Evolutionary conservation across 108 stramenopile genomes (phyloP).

Genomic region (Bacterosira constricta): DNA sequence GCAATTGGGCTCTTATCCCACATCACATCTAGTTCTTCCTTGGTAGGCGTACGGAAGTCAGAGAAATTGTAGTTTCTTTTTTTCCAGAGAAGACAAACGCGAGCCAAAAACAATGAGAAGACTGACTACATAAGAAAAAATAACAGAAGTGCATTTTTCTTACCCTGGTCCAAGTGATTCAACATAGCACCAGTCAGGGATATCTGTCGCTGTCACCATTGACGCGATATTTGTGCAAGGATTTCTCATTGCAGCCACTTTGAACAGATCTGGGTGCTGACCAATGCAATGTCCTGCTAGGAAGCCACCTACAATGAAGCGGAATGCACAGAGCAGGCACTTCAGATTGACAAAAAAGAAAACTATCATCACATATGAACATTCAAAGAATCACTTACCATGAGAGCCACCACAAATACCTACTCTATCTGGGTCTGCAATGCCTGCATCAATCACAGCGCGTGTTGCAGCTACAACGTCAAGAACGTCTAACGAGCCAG

Average conservation of each 20-base stretch:
- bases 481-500: constrained; percentile 73
- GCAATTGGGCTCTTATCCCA: constrained; percentile 74
- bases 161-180: constrained; percentile 68
- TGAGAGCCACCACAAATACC: constrained; percentile 91
- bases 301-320: constrained; percentile 87
- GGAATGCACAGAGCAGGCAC: no score
- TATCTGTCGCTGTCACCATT: constrained; percentile 91
- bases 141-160: not conserved
- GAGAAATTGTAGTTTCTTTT: constrained; percentile 61
- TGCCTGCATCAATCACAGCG: constrained; percentile 41
- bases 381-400: constrained; percentile 53
- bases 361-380: not conserved
- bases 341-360: no score
- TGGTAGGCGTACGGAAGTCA: constrained; percentile 58
- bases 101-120: not conserved
- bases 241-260: constrained; percentile 89
- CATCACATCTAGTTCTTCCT: constrained; percentile 58
- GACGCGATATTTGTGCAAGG: constrained; percentile 92
- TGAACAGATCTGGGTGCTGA: constrained; percentile 87
- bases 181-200: constrained; percentile 92
- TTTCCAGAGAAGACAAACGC: no score
- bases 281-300: constrained; percentile 81
- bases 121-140: not conserved
- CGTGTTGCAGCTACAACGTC: constrained; percentile 73
- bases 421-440: constrained; percentile 56